Evolutionary conservation across 108 stramenopile genomes (phyloP).

Genomic region (Cyclotella sp.): DNA sequence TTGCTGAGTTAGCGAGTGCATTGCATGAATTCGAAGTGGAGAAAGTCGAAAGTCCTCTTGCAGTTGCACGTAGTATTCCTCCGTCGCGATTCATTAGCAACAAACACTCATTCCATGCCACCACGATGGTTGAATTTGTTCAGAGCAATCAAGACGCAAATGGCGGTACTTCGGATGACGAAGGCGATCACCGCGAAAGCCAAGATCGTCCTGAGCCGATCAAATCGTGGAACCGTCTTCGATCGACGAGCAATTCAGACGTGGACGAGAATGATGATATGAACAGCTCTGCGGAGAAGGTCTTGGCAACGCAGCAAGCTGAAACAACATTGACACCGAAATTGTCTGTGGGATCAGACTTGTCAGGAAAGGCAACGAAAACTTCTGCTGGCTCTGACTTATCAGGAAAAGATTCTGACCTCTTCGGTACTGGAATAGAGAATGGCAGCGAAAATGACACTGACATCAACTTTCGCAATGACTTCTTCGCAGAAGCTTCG

Average conservation of each 20-base stretch:
- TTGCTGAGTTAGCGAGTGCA: constrained; percentile 67
- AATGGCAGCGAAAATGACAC: constrained; percentile 15
- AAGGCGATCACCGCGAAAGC: constrained; percentile 3
- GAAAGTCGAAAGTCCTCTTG: constrained; percentile 17
- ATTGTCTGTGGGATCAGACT: background rate
- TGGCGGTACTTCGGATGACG: constrained; percentile 14
- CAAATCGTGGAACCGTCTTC: constrained; percentile 43
- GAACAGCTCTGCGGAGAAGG: background rate
- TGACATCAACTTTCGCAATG: background rate
- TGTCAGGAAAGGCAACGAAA: background rate
- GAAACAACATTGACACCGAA: background rate
- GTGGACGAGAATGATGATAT: constrained; percentile 17
- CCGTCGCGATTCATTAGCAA: constrained; percentile 4
- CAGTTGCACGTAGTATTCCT: constrained; percentile 1
- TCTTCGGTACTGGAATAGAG: background rate
- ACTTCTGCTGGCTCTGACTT: background rate
- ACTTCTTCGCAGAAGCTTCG: background rate
- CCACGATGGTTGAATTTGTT: constrained; percentile 46
- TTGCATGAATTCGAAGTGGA: constrained; percentile 42
- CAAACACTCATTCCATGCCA: constrained; percentile 15
- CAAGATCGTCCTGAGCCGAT: background rate
- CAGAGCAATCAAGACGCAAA: constrained; percentile 6
- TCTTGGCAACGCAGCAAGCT: background rate
- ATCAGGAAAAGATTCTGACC: constrained; percentile 3
- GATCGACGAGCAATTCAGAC: constrained; percentile 17